Evolutionary conservation across 768 basidiomycete genomes (phyloP), one percentile per base, ranked within the genome.

Genomic region (Dioszegia crocea): DNA sequence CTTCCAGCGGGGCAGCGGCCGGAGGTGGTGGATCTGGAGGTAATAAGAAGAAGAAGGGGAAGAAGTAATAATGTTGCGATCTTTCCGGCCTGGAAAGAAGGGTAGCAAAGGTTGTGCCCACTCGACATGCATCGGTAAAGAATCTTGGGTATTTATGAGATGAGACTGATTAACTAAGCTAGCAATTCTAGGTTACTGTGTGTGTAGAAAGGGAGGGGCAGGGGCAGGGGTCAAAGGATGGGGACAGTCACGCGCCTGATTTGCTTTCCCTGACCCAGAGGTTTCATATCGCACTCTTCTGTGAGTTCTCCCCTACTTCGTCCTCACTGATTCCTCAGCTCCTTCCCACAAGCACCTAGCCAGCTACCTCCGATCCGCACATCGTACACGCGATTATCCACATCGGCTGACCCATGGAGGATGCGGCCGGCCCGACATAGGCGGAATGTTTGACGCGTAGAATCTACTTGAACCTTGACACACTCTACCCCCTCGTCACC

Each of bases 1-100:
- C 49, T 2, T 38, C 52, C 23, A 51, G 57, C 44, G 55, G 62
- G 52, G 36, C 59, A 29, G 56, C 63, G 24, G 61, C 71, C 30
- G 64, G 63, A 12, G 58, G 62, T 2, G 57, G 51, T 12, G 67
- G 60, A 21, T 56, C 59, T 23, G 61, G 65, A 4, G 66, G 59
- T 2, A 60, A 67, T 44, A 67, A 67, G 56, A 45, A 62, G 47
- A 66, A 71, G 64, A 63, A 66, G 55, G 59, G 67, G 58, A 61
- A 65, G 65, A 62, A 64, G 52, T 68, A 57, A 52, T 33, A 6
- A 6, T 33, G n/a, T n/a, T n/a, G 45, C 10, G 16, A 41, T 55
- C 3, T 16, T 6, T n/a, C n/a, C n/a, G n/a, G n/a, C n/a, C n/a
- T n/a, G n/a, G n/a, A n/a, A n/a, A n/a, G 33, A 33, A 33, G 33